Base-by-base conservation (phyloP, 2,329 filamentous ascomycete species). In the Immersiporthe knoxdaviesiana region DNA sequence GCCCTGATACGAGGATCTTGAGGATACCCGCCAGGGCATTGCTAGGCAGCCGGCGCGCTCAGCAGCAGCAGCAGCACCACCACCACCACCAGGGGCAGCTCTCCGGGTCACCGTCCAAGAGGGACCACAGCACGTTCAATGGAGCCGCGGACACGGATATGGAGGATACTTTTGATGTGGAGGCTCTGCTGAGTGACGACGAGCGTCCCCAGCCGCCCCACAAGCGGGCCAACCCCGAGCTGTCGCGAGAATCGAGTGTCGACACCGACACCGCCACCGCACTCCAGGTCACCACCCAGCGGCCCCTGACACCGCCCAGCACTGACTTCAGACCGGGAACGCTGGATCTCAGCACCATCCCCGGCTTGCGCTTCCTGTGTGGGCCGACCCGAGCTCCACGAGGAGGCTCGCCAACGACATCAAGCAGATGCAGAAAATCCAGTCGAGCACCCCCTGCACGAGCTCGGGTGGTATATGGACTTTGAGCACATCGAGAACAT, bases 401-500 rank as follows among this genome's bases (percentile, higher is more conserved):
- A 89, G 84, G 74, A 81, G 86, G 3, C 83, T 96, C 0, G 86
- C 88, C 70, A 83, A 83, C 54, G 90, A 94, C 72, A 84, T 97
- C 59, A 84, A 83, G 66, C 83, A 84, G 11, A 81, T 94, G 0
- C 80, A 92, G 44, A 86, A 87, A 69, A 78, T 89, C 1, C 94
- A 97, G 76, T 78, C 85, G 0, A 81, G 77, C 14, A 88, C 85
- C 0, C 85, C 0, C 77, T 87, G 1, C 85, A 90, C 70, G 87
- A 91, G 70, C 84, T 97, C 0, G 94, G 94, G 21, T 97, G 94
- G 93, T 93, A 93, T 75, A 89, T 97, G 67, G 87, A 97, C 75
- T 84, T 85, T 62, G 80, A 82, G 7, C 85, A 87, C 63, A 82
- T 94, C 50, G 85, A 82, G 30, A 97, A 94, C 75, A 84, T 94